Base-by-base conservation (phyloP, 2,329 filamentous ascomycete genomes). In the Trichophyton rubrum region DNA sequence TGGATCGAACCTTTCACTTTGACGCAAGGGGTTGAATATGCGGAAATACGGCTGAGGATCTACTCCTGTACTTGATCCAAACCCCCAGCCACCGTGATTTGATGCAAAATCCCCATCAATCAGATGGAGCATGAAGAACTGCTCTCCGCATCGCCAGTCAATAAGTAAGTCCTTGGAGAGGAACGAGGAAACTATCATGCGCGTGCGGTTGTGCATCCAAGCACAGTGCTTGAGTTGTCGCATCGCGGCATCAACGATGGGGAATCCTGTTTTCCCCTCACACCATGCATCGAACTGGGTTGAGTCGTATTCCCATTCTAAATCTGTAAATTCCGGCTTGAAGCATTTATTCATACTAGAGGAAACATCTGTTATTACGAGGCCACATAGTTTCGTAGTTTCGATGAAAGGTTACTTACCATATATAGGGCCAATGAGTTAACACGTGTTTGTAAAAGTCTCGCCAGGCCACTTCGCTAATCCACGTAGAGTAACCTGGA, bases 1-100 rank as follows among this genome's bases (percentile, higher is more conserved):
- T 0, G 81, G 77, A 69, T 96, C 90, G 67, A 95, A 95, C 73
- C 87, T 91, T 78, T 93, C 88, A 66, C 87, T 89, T 76, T 96
- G 90, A 17, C 89, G 74, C 51, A 90, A 71, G 0, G 90, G 90
- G 67, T 95, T 96, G 74, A 96, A 96, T 58, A 96, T 88, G 5
- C 90, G 81, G 64, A 96, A 96, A 70, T 95, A 96, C 0, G 90
- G 90, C 72, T 95, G 88, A 1, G 89, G 88, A 71, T 95, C 89
- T 5, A 90, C 88, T 1, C 89, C 87, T 0, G 85, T 85, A 17
- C 80, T 83, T 3, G 86, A 84, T 24, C 79, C 73, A 65, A 85
- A 86, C 0, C 83, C 85, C 84, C 84, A 87, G 0, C 84, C 84
- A 7, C 84, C 83, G 63, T 88, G 90, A 71, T 92, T 92, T 61